A percentile compares a stretch with the other conserved stretches of the same genome.
These are phyloP conservation scores for Tricladium varicosporioides DNA, from an alignment of 2,329 filamentous ascomycete species.

Conservation along the genomic window DNA sequence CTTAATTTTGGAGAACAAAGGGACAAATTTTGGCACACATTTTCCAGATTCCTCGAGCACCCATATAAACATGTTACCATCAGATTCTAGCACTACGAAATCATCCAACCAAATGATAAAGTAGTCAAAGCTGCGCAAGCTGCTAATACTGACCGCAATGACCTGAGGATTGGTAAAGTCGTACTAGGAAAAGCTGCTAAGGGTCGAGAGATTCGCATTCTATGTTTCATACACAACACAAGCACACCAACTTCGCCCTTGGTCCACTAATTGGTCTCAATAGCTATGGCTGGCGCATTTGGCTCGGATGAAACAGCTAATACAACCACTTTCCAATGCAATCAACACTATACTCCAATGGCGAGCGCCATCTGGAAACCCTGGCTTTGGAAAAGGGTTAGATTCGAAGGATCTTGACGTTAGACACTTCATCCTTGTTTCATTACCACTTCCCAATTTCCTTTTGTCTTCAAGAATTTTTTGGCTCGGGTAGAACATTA, in stretches of 20 bases:
- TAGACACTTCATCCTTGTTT: not conserved
- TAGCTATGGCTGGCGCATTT: conserved; percentile 11
- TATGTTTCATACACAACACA: too few species aligned
- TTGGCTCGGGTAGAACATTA: too few species aligned
- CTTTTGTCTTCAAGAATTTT: not conserved
- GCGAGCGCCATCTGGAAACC: not conserved
- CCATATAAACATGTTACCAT: too few species aligned
- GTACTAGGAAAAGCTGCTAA: too few species aligned
- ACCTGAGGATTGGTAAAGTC: not conserved
- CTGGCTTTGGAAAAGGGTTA: conserved; percentile 39
- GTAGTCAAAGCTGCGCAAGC: not conserved
- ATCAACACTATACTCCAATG: not conserved
- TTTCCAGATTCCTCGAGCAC: not conserved
- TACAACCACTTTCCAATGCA: conserved; percentile 15
- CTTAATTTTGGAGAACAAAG: not conserved
- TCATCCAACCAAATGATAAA: too few species aligned
- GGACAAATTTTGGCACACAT: not conserved
- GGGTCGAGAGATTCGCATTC: too few species aligned
- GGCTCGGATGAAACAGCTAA: conserved; percentile 52
- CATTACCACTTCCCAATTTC: not conserved
- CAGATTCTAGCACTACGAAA: too few species aligned
- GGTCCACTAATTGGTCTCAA: too few species aligned
- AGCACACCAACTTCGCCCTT: too few species aligned
- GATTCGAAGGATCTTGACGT: conserved; percentile 38
- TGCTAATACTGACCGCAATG: conserved; percentile 6